phyloP scores from a whole-genome alignment of 129 eudicot genomes.

The Sambucus nigra region DNA sequence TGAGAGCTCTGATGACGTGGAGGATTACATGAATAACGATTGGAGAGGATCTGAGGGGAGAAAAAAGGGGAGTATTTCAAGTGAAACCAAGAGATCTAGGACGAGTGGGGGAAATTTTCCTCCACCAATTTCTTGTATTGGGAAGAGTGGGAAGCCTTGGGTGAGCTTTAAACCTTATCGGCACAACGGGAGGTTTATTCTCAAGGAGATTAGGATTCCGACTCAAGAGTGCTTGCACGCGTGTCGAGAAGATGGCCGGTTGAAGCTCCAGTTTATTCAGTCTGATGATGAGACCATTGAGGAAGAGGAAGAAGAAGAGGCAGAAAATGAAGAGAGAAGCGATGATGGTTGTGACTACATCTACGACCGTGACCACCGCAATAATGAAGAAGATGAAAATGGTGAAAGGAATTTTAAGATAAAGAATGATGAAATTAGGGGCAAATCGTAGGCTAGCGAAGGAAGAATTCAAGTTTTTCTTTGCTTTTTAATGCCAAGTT shows the following conservation, averaged over 20 bases:
- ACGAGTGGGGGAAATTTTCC: conserved; percentile 44
- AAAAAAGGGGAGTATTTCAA: conserved; percentile 2
- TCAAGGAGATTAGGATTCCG: conserved; percentile 56
- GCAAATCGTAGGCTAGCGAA: conserved; percentile 11
- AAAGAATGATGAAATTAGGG: conserved; percentile 15
- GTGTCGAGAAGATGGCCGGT: conserved; percentile 65
- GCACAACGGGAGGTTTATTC: conserved; percentile 55
- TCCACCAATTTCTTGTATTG: conserved; percentile 78
- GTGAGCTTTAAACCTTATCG: conserved; percentile 50
- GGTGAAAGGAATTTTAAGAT: neutral
- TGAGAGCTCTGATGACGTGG: conserved; percentile 65
- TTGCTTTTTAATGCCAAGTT: conserved; percentile 2
- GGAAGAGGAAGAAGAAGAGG: conserved; percentile 22
- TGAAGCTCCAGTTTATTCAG: conserved; percentile 45
- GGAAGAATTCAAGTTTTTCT: neutral
- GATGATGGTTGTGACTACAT: conserved; percentile 4
- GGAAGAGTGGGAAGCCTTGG: conserved; percentile 54
- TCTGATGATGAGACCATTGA: conserved; percentile 45
- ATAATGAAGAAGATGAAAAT: conserved; percentile 8
- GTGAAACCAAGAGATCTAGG: conserved; percentile 28
- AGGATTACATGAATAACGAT: conserved; percentile 16
- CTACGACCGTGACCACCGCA: neutral
- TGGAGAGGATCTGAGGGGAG: conserved; percentile 10
- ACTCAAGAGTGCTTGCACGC: conserved; percentile 56
- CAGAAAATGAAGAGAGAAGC: conserved; percentile 11